Percentiles rank a stretch among this genome's conserved stretches.
Evolutionary conservation across 768 basidiomycete genomes (phyloP).

Genomic region (Sporobolomyces phaffii): DNA sequence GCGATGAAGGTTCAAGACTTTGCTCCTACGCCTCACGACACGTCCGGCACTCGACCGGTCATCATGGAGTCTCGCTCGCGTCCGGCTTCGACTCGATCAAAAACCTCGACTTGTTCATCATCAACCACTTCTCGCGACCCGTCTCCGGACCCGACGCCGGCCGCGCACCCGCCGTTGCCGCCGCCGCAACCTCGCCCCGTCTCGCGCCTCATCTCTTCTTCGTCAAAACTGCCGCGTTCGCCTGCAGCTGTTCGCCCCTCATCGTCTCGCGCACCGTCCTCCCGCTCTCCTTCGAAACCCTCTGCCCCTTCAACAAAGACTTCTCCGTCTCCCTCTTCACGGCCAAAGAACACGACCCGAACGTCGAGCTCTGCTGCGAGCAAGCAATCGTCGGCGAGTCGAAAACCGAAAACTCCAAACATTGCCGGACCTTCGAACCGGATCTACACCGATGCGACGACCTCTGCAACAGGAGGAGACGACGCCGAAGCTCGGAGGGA

Average conservation of each 20-base stretch:
- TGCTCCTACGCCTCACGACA: too few species aligned
- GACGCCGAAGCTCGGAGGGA: not conserved
- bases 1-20: slow-evolving; percentile 1
- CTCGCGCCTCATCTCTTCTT: slow-evolving; percentile 1
- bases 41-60: too few species aligned
- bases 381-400: not conserved
- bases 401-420: too few species aligned
- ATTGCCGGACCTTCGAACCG: not conserved
- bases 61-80: not conserved
- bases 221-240: not conserved
- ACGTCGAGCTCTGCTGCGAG: not conserved
- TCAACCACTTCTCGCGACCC: too few species aligned
- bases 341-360: not conserved
- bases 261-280: not conserved
- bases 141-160: not conserved
- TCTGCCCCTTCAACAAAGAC: not conserved
- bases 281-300: not conserved
- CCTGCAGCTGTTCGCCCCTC: not conserved
- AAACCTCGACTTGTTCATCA: not conserved
- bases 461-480: not conserved
- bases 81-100: not conserved
- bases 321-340: not conserved
- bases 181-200: slow-evolving; percentile 1
- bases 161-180: not conserved
- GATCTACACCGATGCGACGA: too few species aligned